Percentiles rank a stretch among this genome's conserved stretches.
These are phyloP conservation scores for Paramecium sonneborni DNA, from an alignment of 73 alveolate genomes.

Conservation along the genomic window DNA sequence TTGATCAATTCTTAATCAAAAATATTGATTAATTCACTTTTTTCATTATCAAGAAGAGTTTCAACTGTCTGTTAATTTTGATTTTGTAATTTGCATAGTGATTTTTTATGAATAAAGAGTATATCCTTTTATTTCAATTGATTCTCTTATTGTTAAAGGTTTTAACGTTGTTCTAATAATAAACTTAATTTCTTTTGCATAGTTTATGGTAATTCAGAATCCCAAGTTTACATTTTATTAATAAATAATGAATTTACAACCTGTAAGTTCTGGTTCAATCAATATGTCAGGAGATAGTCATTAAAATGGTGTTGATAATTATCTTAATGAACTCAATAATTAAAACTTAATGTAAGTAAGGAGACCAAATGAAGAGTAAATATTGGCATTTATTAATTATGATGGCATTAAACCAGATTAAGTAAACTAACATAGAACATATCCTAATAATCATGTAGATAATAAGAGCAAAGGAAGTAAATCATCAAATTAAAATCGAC, in stretches of 20 bases:
- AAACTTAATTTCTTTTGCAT: not conserved
- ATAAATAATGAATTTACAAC: not conserved
- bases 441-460: not conserved
- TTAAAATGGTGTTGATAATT: not conserved
- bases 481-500: not conserved
- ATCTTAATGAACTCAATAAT: not conserved
- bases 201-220: constrained; percentile 5
- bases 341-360: not conserved
- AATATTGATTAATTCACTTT: not conserved
- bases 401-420: not conserved
- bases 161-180: not conserved
- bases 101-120: not conserved
- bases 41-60: constrained; percentile 10
- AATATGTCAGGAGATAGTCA: constrained; percentile 13
- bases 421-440: not conserved
- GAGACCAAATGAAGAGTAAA: constrained; percentile 49
- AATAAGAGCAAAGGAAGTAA: not conserved
- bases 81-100: not conserved
- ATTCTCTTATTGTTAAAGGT: not conserved
- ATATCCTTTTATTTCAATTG: not conserved
- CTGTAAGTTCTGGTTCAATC: not conserved
- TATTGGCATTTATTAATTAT: constrained; percentile 25
- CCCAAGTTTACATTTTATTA: not conserved
- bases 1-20: not conserved
- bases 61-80: constrained; percentile 43